Evolutionary conservation across 2,329 filamentous ascomycete genomes (phyloP).

Genomic region (Aspergillus floridensis): DNA sequence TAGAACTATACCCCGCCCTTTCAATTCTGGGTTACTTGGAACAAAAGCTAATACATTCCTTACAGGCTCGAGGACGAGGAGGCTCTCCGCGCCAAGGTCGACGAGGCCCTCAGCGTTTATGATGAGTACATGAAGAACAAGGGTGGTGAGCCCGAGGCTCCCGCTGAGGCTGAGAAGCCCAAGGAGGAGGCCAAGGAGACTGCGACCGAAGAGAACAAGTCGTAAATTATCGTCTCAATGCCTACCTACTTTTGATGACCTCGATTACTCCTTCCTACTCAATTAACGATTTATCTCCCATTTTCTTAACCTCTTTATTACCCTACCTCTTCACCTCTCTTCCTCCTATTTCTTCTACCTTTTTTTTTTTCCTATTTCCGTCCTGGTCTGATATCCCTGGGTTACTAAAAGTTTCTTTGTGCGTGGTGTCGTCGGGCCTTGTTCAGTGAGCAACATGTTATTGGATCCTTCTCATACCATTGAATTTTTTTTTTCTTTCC

Average conservation of each 20-base stretch:
- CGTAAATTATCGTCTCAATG: constrained; percentile 31
- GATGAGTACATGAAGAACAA: constrained; percentile 98
- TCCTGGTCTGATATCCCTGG: constrained; percentile 43
- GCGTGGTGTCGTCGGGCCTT: constrained; percentile 34
- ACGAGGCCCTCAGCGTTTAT: constrained; percentile 94
- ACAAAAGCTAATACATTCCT: constrained; percentile 11
- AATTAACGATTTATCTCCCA: constrained; percentile 26
- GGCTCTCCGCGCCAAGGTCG: constrained; percentile 90
- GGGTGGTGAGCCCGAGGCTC: constrained; percentile 43
- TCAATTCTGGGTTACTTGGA: no score
- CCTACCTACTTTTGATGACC: constrained; percentile 37
- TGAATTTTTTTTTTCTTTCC: constrained; percentile 3
- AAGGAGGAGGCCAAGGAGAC: constrained; percentile 46
- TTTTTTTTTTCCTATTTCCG: constrained; percentile 23
- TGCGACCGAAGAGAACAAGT: constrained; percentile 41
- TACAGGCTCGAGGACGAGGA: constrained; percentile 80
- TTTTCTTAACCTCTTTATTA: constrained; percentile 16
- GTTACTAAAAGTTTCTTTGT: constrained; percentile 41
- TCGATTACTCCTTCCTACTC: constrained; percentile 20
- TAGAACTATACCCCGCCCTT: background rate
- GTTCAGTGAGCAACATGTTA: constrained; percentile 35
- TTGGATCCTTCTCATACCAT: constrained; percentile 8
- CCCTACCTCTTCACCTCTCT: constrained; percentile 11
- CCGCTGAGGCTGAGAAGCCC: constrained; percentile 45
- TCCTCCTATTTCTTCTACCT: constrained; percentile 22